A percentile compares a stretch with the other conserved stretches of the same genome.
phyloP scores from a whole-genome alignment of 2,329 filamentous ascomycete species.

The Intubia oerlemansii region DNA sequence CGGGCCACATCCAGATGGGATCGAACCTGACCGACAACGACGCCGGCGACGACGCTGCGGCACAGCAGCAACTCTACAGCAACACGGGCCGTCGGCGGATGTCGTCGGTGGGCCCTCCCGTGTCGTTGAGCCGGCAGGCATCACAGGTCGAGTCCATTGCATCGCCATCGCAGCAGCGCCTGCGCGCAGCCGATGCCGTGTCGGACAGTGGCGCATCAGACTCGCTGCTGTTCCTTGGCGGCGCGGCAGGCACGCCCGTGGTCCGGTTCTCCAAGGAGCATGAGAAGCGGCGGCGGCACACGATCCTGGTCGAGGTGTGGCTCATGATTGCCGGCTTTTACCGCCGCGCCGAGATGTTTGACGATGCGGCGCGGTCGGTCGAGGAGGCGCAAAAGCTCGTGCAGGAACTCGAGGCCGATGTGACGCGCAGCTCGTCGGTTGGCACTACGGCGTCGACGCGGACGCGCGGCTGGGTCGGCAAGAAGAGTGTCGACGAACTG shows the following conservation, averaged over 20 bases:
- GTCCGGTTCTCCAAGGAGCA: constrained; percentile 34
- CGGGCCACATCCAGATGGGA: too few relatives aligned
- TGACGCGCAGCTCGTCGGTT: constrained; percentile 38
- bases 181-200: too few relatives aligned
- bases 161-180: too few relatives aligned
- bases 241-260: too few relatives aligned
- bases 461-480: constrained; percentile 53
- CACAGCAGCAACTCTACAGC: too few relatives aligned
- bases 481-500: constrained; percentile 63
- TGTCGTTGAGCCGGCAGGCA: constrained; percentile 20
- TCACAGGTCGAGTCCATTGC: constrained; percentile 24
- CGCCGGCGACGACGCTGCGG: too few relatives aligned
- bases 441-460: constrained; percentile 26
- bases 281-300: constrained; percentile 25
- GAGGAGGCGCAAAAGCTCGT: constrained; percentile 65
- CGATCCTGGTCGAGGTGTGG: constrained; percentile 74
- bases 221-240: too few relatives aligned
- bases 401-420: constrained; percentile 45
- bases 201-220: too few relatives aligned
- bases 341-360: constrained; percentile 54
- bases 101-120: constrained; percentile 9
- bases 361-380: constrained; percentile 62
- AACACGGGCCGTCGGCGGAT: too few relatives aligned
- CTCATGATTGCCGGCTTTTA: constrained; percentile 79
- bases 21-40: too few relatives aligned